Evolutionary conservation across 768 basidiomycete genomes (phyloP), one percentile per base, ranked within the genome.

Genomic region (Rhizopogon vesiculosus): DNA sequence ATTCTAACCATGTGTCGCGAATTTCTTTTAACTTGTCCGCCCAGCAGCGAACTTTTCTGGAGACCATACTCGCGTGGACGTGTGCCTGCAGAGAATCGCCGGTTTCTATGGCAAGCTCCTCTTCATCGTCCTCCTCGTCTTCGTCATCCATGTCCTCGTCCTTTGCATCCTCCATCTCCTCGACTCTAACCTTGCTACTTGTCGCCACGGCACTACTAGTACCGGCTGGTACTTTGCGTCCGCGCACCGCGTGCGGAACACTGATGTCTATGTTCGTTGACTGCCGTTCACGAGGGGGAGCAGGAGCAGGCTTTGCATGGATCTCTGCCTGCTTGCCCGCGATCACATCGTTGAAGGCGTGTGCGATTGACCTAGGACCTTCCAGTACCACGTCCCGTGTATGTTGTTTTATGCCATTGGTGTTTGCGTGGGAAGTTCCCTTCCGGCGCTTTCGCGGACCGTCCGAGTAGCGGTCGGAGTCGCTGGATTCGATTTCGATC

Each of bases 21-120:
- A 66, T 57, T 5, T 46, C 2, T 3, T 48, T 10, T 7, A 70
- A 5, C 19, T 31, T 33, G 7, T 51, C 7, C 29, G 33, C 25
- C 68, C 70, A 69, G 1, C 12, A 1, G 10, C 58, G 59, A 42
- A 68, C 44, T 13, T 28, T 56, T 3, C 13, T 7, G 31, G 39
- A 13, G 56, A n/a, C n/a, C n/a, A 50, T 6, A 5, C 4, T 19
- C 2, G 3, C 0, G 45, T 49, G 3, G 6, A 0, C 8, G 5
- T 5, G 9, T 6, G 22, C 39, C 12, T 19, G 33, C 31, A 22
- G 16, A 13, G 1, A 18, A 41, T 22, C 38, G 16, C 28, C 13
- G 12, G 40, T 25, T 28, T 56, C 35, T 12, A 10, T 2, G 12
- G 1, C 31, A 7, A 10, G 35, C 12, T 1, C 12, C 35, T 12